Base-by-base conservation (phyloP, 176 grass and related monocot species). In the Juncus inflexus region DNA sequence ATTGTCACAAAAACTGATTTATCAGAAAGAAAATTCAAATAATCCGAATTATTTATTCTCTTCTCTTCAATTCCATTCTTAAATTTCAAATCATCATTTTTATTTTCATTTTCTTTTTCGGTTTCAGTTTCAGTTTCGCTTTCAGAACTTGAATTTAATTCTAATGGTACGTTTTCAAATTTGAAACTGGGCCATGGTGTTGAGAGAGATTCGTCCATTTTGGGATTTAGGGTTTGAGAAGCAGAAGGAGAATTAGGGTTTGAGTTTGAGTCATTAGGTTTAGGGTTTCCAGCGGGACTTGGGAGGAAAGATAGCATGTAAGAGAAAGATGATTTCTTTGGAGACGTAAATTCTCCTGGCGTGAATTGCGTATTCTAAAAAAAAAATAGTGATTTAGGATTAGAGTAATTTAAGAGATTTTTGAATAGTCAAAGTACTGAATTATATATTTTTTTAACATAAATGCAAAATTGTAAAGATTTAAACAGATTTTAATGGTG, bases 1-100 rank as follows among this genome's bases (percentile, higher is more conserved):
- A 66, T 57, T 65, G 90, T 84, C 61, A 95, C 49, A 72, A 95
- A 87, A 58, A 67, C 40, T 35, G 90, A 90, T 39, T 90, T 95
- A 61, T 90, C 90, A 36, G 86, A 82, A 45, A 90, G 78, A 74
- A 64, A 79, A 55, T 56, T 77, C 67, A n/a, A 67, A 56, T 67
- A 41, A 41, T 72, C 14, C 76, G 72, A 77, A n/a, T 59, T 87
- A 0, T 77, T 80, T 42, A 78, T 57, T 9, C 9, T 71, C 38
- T 58, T 7, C 79, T 85, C 83, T 50, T 78, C 73, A 61, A 50
- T 51, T 69, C 11, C 67, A 64, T 78, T 71, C 62, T 54, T 74
- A 55, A 14, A 61, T 51, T 80, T 65, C 0, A 54, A 5, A 5
- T 72, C 55, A 52, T 62, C 71, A 37, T 58, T 55, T 13, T 69